phyloP scores from a whole-genome alignment of 2,329 filamentous ascomycete species.

The Fusarium abutilonis region DNA sequence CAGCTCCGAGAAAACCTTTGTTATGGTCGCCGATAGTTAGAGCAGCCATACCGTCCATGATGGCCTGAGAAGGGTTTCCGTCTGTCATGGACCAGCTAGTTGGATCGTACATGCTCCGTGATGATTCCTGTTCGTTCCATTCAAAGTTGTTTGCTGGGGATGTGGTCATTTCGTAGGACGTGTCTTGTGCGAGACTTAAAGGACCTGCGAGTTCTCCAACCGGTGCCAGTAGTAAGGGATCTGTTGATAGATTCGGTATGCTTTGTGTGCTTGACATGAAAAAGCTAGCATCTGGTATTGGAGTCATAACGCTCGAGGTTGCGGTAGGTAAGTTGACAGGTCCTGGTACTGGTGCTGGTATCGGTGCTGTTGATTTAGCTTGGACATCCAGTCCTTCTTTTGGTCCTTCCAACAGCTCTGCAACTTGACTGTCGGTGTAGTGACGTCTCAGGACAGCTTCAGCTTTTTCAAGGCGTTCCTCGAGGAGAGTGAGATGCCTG shows the following conservation, averaged over 20 bases:
- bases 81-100: constrained; percentile 23
- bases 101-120: constrained; percentile 25
- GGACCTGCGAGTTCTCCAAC: constrained; percentile 16
- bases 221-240: constrained; percentile 20
- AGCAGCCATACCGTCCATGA: constrained; percentile 33
- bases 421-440: constrained; percentile 34
- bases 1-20: constrained; percentile 29
- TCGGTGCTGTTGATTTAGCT: constrained; percentile 4
- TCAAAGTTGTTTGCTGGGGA: constrained; percentile 27
- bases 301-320: constrained; percentile 5
- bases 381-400: constrained; percentile 16
- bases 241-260: constrained; percentile 9
- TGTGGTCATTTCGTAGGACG: not conserved
- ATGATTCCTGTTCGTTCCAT: constrained; percentile 33
- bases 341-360: constrained; percentile 6
- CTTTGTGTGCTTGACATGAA: constrained; percentile 13
- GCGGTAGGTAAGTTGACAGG: constrained; percentile 16
- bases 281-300: constrained; percentile 7
- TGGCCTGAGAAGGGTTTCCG: constrained; percentile 22
- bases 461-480: constrained; percentile 36
- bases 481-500: constrained; percentile 35
- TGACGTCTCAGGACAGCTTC: constrained; percentile 33
- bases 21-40: constrained; percentile 28
- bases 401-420: constrained; percentile 27
- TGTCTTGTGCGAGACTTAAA: constrained; percentile 11